phyloP scores from a whole-genome alignment of 2,329 filamentous ascomycete species.

The Claviceps spartinae region DNA sequence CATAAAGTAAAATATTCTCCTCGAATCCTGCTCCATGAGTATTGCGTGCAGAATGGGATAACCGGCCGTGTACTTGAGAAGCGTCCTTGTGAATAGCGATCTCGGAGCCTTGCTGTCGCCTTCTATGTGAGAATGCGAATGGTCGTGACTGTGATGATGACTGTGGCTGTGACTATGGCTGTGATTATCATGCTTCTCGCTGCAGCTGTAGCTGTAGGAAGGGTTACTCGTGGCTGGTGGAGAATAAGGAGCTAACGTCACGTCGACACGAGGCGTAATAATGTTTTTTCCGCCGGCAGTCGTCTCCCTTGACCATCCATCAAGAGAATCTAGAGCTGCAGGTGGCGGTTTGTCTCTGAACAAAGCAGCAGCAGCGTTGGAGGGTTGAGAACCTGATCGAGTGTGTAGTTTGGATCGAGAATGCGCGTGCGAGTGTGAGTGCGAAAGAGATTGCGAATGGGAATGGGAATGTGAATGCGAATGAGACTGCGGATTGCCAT shows the following conservation, averaged over 20 bases:
- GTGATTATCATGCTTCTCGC: slow-evolving; percentile 6
- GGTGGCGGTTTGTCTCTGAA: slow-evolving; percentile 19
- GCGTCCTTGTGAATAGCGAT: slow-evolving; percentile 56
- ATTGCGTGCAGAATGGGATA: slow-evolving; percentile 78
- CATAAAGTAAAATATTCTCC: slow-evolving; percentile 96
- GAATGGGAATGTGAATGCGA: slow-evolving; percentile 15
- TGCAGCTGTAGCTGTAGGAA: slow-evolving; percentile 8
- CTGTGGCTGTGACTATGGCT: slow-evolving; percentile 16
- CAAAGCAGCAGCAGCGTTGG: slow-evolving; percentile 16
- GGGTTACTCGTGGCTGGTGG: slow-evolving; percentile 9
- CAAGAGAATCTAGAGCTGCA: slow-evolving; percentile 19
- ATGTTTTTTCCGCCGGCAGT: slow-evolving; percentile 28
- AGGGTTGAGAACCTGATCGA: slow-evolving; percentile 17
- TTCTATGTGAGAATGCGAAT: slow-evolving; percentile 14
- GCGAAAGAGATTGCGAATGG: background rate
- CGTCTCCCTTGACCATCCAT: slow-evolving; percentile 27
- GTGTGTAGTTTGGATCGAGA: slow-evolving; percentile 16
- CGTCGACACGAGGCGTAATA: slow-evolving; percentile 20
- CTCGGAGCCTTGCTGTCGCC: slow-evolving; percentile 32
- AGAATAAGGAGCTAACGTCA: slow-evolving; percentile 15
- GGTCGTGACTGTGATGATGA: slow-evolving; percentile 14
- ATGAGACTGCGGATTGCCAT: slow-evolving; percentile 15
- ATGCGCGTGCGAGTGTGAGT: slow-evolving; percentile 13
- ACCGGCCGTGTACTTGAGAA: slow-evolving; percentile 55
- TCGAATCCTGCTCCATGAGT: slow-evolving; percentile 78